These are phyloP conservation scores for Boletus rufocinnamomeus DNA, from an alignment of 768 basidiomycete species.

Conservation along the genomic window DNA sequence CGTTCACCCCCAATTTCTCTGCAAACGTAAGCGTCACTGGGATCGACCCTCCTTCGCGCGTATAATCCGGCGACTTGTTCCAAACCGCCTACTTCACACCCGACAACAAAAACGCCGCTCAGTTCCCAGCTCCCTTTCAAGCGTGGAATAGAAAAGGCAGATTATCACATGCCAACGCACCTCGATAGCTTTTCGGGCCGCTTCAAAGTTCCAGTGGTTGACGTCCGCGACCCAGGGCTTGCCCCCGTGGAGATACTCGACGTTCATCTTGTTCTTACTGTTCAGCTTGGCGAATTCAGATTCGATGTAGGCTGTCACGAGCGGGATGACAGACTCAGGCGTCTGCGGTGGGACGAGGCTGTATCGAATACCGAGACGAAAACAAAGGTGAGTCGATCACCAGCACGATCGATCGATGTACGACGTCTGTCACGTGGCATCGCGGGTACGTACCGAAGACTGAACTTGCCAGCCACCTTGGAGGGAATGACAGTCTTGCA, in stretches of 20 bases:
- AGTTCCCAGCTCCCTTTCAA: background rate
- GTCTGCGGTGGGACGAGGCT: conserved; percentile 87
- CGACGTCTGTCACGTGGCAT: background rate
- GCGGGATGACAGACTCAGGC: conserved; percentile 67
- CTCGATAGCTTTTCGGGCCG: conserved; percentile 85
- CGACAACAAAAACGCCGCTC: background rate
- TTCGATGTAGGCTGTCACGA: conserved; percentile 70
- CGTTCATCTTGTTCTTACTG: conserved; percentile 75
- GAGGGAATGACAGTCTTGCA: conserved; percentile 95
- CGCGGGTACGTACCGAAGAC: conserved; percentile 67
- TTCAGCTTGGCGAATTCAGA: conserved; percentile 83
- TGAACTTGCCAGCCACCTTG: conserved; percentile 88
- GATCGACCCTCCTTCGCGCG: conserved; percentile 92
- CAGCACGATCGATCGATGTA: background rate
- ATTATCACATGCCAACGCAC: conserved; percentile 33
- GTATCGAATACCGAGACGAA: background rate
- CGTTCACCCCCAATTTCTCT: conserved; percentile 82
- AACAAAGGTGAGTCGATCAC: background rate
- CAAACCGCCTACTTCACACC: conserved; percentile 47
- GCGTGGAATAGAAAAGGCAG: background rate
- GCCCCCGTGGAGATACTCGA: conserved; percentile 78
- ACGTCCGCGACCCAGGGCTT: conserved; percentile 87
- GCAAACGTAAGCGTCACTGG: conserved; percentile 95
- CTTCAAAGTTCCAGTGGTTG: conserved; percentile 92
- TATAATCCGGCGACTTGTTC: conserved; percentile 74